Conservation (phyloP, 129 eudicot species). For the Pulicaria dysenterica region DNA sequence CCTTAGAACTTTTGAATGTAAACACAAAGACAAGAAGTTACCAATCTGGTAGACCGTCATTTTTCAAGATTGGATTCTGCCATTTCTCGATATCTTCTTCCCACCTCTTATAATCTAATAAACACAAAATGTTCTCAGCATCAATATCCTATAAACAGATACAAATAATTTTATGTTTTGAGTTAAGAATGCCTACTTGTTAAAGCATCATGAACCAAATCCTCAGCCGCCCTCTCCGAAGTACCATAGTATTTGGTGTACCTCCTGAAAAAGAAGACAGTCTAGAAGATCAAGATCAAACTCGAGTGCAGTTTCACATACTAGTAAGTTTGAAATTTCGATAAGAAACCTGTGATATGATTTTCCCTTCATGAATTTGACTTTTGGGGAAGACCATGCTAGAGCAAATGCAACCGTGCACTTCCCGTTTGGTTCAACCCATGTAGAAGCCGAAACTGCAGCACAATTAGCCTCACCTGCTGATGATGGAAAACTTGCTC, state of each 20-base stretch:
- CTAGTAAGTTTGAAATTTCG: background rate
- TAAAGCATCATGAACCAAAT: conserved; percentile 85
- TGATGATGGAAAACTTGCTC: conserved; percentile 85
- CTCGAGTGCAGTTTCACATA: background rate
- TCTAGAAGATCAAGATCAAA: background rate
- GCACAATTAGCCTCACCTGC: conserved; percentile 95
- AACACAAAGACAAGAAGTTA: conserved; percentile 34
- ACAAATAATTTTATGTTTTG: background rate
- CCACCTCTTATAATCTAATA: conserved; percentile 85
- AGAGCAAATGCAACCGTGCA: conserved; percentile 87
- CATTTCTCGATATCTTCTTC: conserved; percentile 94
- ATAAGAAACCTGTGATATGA: conserved; percentile 69
- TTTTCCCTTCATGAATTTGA: conserved; percentile 85
- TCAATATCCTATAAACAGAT: background rate
- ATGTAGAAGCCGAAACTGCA: conserved; percentile 85
- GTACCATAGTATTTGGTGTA: conserved; percentile 93
- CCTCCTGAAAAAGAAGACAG: conserved; percentile 51
- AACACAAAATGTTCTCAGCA: conserved; percentile 4
- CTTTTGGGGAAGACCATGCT: conserved; percentile 94
- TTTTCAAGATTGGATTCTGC: conserved; percentile 84
- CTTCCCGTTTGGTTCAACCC: conserved; percentile 98
- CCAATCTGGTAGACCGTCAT: conserved; percentile 91
- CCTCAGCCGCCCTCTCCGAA: conserved; percentile 74
- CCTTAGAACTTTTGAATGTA: background rate
- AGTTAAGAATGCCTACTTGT: conserved; percentile 56